These are phyloP conservation scores for Baorangia bicolor DNA, from an alignment of 768 basidiomycete species.

Conservation along the genomic window DNA sequence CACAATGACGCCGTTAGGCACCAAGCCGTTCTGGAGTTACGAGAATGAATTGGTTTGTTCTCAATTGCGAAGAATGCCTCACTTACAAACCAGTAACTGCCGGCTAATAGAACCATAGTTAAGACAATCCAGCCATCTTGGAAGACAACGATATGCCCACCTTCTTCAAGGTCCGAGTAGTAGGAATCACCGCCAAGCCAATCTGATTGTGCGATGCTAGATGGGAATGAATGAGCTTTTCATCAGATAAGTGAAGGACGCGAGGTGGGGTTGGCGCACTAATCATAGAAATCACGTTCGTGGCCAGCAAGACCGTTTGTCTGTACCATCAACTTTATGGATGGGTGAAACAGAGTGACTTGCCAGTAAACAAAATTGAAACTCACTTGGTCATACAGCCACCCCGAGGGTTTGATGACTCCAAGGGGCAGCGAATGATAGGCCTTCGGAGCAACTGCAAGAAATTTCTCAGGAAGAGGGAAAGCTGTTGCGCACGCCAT, in stretches of 20 bases:
- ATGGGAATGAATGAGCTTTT: no score
- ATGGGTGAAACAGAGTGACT: neutral
- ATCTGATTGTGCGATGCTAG: neutral
- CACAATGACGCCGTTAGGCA: neutral
- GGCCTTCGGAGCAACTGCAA: neutral
- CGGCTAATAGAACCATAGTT: neutral
- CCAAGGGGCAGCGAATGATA: neutral
- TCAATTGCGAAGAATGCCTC: neutral
- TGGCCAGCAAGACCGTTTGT: neutral
- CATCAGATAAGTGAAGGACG: neutral
- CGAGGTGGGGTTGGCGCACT: neutral
- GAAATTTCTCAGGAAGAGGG: neutral
- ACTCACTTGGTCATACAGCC: neutral
- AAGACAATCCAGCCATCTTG: no score
- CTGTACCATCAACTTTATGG: neutral
- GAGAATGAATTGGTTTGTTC: neutral
- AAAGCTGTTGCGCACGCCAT: no score
- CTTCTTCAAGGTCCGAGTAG: slow-evolving; percentile 1
- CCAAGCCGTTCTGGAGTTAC: neutral
- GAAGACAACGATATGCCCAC: neutral
- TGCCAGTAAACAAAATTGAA: neutral
- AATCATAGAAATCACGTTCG: slow-evolving; percentile 1
- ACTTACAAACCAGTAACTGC: slow-evolving; percentile 3
- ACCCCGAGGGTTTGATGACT: neutral
- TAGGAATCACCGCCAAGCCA: neutral